Evolutionary conservation across 169 alveolate species (phyloP).

Genomic region (Plasmodium gaboni): DNA sequence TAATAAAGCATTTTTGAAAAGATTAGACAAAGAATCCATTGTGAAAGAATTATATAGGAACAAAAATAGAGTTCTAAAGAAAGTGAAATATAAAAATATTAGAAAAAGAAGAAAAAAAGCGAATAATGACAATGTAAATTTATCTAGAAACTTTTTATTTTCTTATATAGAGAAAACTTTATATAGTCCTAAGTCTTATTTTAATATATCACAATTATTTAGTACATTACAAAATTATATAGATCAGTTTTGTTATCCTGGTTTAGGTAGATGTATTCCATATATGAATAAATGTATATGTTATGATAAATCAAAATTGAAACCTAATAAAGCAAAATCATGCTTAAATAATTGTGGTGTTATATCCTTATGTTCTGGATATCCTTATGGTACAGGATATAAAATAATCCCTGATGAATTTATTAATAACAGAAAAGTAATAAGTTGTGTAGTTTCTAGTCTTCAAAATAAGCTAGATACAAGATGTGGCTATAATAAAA

Average conservation of each 20-base stretch:
- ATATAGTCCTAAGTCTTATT: background rate
- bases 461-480: constrained; percentile 37
- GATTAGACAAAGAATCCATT: no score
- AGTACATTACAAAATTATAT: constrained; percentile 37
- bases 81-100: background rate
- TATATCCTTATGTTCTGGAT: background rate
- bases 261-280: constrained; percentile 10
- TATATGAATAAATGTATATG: background rate
- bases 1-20: no score
- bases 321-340: background rate
- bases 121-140: background rate
- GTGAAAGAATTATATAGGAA: background rate
- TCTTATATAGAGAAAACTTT: background rate
- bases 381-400: background rate
- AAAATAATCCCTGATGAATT: constrained; percentile 1
- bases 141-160: constrained; percentile 6
- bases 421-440: constrained; percentile 9
- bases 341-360: constrained; percentile 67
- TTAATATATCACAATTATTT: no score
- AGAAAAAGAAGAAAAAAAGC: background rate
- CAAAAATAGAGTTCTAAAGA: background rate
- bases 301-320: background rate
- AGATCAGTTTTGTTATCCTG: constrained; percentile 43
- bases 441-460: constrained; percentile 39
- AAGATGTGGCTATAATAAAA: constrained; percentile 60